Base-by-base conservation (phyloP, 2,329 filamentous ascomycete species). In the Xylaria multiplex region DNA sequence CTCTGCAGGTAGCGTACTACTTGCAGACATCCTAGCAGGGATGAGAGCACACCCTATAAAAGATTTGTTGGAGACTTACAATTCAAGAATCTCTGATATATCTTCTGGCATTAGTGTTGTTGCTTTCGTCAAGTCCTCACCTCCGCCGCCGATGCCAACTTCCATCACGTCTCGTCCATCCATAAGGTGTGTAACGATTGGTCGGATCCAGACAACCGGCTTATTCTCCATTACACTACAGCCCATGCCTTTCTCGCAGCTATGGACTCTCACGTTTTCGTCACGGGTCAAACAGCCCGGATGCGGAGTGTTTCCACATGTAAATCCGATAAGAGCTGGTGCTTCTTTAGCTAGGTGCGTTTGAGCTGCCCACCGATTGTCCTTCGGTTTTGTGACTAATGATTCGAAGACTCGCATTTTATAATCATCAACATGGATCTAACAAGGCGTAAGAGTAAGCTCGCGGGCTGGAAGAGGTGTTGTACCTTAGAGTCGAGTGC, bases 381-480 rank as follows among this genome's bases (percentile, higher is more conserved):
- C 80, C 0, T 79, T 75, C 1, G 79, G 72, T 19, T 81, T 83
- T 1, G 79, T 78, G 6, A 84, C 78, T 0, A 94, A 85, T 1
- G 90, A 87, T 46, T 81, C 81, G 74, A 96, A 97, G 0, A 97
- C 83, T 0, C 84, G 79, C 73, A 90, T 82, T 71, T 94, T 93
- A 75, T 97, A 97, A 16, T 87, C 81, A 75, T 97, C 93, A 2
- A 97, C 87, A 72, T 97, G 95, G 1, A 97, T 86, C 82, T 90
- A 30, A 2, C 49, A n/a, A 13, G 24, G 42, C 1, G 19, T 73
- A 24, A 73, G 68, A 63, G 5, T 27, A 22, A 9, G 7, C 7
- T 1, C 3, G 7, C 4, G 11, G 24, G 6, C 6, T 2, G 14
- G 6, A 30, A 37, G 45, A 8, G 9, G 43, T 8, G 6, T 9